These are phyloP conservation scores for Thymus mandschuricus DNA, from an alignment of 257 asterid species.

Conservation along the genomic window DNA sequence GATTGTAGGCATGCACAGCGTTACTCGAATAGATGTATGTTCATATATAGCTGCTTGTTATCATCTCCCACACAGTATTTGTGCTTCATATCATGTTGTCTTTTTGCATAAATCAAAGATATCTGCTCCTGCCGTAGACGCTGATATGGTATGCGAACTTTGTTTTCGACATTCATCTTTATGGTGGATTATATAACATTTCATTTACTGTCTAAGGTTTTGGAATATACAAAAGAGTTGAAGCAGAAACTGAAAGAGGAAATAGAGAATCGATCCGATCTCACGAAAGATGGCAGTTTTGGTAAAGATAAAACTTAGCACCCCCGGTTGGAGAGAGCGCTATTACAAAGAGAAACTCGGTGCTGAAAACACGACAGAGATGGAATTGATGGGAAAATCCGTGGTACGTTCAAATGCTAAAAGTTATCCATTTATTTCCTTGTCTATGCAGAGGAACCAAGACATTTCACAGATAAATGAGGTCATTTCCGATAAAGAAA, in stretches of 20 bases:
- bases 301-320: constrained; percentile 51
- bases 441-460: background rate
- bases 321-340: constrained; percentile 50
- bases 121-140: constrained; percentile 24
- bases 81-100: background rate
- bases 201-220: constrained; percentile 33
- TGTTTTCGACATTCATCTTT: background rate
- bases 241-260: constrained; percentile 41
- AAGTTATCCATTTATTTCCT: background rate
- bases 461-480: too few relatives aligned
- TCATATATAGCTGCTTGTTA: background rate
- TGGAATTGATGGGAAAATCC: constrained; percentile 41
- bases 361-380: constrained; percentile 38
- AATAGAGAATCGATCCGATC: constrained; percentile 31
- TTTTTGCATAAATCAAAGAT: constrained; percentile 15
- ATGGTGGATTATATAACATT: background rate
- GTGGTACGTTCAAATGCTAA: constrained; percentile 44
- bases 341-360: constrained; percentile 55
- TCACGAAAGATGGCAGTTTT: constrained; percentile 40
- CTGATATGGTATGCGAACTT: constrained; percentile 14
- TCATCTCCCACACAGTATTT: background rate
- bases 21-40: constrained; percentile 24
- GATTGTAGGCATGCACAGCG: background rate
- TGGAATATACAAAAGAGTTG: constrained; percentile 44
- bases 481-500: background rate